Base-by-base conservation (phyloP, 2,329 filamentous ascomycete species). In the Teratosphaeria zuluensis region DNA sequence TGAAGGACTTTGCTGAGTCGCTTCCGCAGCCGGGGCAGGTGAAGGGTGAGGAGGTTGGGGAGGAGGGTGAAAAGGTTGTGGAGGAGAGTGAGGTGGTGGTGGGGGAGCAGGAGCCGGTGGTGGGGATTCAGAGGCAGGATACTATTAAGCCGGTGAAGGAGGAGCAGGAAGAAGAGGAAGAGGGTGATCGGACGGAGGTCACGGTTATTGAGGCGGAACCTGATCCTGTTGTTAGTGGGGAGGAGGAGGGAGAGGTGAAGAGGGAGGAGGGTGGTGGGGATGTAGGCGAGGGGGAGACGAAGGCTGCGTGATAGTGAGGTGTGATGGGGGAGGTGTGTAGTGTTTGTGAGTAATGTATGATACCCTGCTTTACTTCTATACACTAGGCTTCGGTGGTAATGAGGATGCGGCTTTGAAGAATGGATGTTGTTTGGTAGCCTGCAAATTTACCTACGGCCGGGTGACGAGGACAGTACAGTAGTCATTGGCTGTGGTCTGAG, bases 111-210 rank as follows among this genome's bases (percentile, higher is more conserved):
- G 56, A 56, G 35, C 58, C 59, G 16, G 57, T 54, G 5, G 38
- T 51, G 4, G 59, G 59, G 12, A 56, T 65, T 32, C 24, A 51
- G 24, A 48, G 63, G 33, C 63, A 60, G 35, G 60, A 63, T 35
- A 64, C 63, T 11, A 53, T 64, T 19, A 63, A 64, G 52, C 58
- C 63, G 28, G 61, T 58, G 8, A 38, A 52, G 32, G 58, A 65
- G 48, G 61, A 42, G 67, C 53, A 28, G 24, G 4, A 28, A 4
- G 61, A 69, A 53, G 59, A 62, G 64, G 33, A 62, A 67, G 55
- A 58, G 59, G 24, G n/a, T 53, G 42, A 55, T 9, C 8, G 54
- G 52, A 52, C 42, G 8, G 42, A 48, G 42, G 42, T 48, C 6
- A 48, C 42, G 9, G 16, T 48, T n/a, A 21, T 48, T 21, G 42